phyloP scores from a whole-genome alignment of 805 yeast species.

The Millerago galiae region DNA sequence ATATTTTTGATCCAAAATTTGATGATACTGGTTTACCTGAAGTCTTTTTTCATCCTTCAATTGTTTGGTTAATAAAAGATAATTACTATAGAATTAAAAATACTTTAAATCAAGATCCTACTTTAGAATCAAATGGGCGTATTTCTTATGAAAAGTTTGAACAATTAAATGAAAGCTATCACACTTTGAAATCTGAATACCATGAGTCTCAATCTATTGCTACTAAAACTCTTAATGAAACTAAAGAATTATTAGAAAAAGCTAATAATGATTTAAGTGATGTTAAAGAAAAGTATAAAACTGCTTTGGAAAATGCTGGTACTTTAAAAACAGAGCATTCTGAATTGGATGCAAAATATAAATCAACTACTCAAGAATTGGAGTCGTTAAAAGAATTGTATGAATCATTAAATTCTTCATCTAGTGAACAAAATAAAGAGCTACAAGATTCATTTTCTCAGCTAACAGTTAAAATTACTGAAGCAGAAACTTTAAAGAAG shows the following conservation, averaged over 20 bases:
- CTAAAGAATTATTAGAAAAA: slow-evolving; percentile 15
- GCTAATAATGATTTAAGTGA: slow-evolving; percentile 11
- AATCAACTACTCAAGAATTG: slow-evolving; percentile 9
- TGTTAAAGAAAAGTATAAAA: slow-evolving; percentile 7
- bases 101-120: slow-evolving; percentile 71
- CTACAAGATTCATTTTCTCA: slow-evolving; percentile 13
- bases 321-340: slow-evolving; percentile 15
- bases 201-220: slow-evolving; percentile 27
- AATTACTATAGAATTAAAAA: slow-evolving; percentile 61
- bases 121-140: slow-evolving; percentile 58
- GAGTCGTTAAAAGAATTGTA: slow-evolving; percentile 27
- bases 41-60: slow-evolving; percentile 62
- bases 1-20: slow-evolving; percentile 42
- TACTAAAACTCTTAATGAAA: slow-evolving; percentile 25
- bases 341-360: slow-evolving; percentile 16
- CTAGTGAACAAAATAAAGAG: slow-evolving; percentile 30
- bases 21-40: slow-evolving; percentile 87
- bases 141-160: slow-evolving; percentile 51
- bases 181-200: slow-evolving; percentile 32
- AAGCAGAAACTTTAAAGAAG: slow-evolving; percentile 19
- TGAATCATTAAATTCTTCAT: slow-evolving; percentile 25
- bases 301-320: slow-evolving; percentile 13
- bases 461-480: slow-evolving; percentile 15
- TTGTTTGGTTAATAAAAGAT: slow-evolving; percentile 62
- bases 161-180: slow-evolving; percentile 24